phyloP scores from a whole-genome alignment of 208 protist genomes.

The Trypanosoma brucei region DNA sequence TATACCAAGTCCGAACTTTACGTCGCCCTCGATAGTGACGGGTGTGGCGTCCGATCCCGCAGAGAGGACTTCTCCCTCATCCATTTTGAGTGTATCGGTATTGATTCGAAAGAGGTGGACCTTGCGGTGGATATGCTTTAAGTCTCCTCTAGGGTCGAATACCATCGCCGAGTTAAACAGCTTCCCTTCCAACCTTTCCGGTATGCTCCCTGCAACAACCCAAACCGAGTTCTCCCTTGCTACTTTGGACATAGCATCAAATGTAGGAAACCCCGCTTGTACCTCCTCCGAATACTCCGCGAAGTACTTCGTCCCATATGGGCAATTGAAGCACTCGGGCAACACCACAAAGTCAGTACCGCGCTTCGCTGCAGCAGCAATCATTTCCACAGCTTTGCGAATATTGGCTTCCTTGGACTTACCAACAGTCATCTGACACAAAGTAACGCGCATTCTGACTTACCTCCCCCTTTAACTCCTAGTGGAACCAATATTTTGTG shows the following conservation, averaged over 20 bases:
- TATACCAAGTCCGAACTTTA: slow-evolving; percentile 95
- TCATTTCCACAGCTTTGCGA: slow-evolving; percentile 58
- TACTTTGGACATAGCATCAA: slow-evolving; percentile 57
- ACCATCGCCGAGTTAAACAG: slow-evolving; percentile 94
- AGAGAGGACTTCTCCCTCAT: slow-evolving; percentile 93
- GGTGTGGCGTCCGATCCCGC: slow-evolving; percentile 68
- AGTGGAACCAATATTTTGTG: not conserved
- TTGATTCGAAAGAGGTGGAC: slow-evolving; percentile 97
- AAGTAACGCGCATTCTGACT: slow-evolving; percentile 53
- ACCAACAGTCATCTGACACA: slow-evolving; percentile 83
- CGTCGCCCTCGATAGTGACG: slow-evolving; percentile 36
- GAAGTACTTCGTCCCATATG: slow-evolving; percentile 94
- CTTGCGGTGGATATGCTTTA: slow-evolving; percentile 90
- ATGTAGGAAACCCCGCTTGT: slow-evolving; percentile 57
- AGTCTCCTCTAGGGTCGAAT: slow-evolving; percentile 84
- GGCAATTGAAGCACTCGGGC: slow-evolving; percentile 94
- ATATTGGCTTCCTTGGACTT: slow-evolving; percentile 83
- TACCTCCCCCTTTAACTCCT: slow-evolving; percentile 22
- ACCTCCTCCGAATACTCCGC: slow-evolving; percentile 91
- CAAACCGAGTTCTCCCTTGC: slow-evolving; percentile 76
- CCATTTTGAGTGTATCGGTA: slow-evolving; percentile 92
- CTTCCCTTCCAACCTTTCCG: slow-evolving; percentile 85
- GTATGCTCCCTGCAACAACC: slow-evolving; percentile 93
- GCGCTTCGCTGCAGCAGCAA: slow-evolving; percentile 62
- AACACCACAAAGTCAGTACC: slow-evolving; percentile 89